Conservation (phyloP, 805 yeast genomes). For the Phaffomyces thermotolerans region DNA sequence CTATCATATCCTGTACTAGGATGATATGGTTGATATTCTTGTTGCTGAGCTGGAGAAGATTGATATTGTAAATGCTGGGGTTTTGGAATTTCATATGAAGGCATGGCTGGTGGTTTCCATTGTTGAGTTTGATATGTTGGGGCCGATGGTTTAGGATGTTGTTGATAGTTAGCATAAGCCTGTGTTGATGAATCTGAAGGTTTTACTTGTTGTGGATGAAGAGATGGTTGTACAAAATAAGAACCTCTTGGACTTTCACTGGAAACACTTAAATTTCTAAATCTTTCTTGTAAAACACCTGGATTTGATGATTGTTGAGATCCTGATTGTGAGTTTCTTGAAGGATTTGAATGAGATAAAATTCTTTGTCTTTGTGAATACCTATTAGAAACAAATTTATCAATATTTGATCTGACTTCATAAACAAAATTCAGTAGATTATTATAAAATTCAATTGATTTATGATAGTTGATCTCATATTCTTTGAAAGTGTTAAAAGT, state of each 20-base stretch:
- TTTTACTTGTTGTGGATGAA: background rate
- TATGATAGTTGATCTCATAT: conserved; percentile 49
- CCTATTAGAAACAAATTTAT: conserved; percentile 20
- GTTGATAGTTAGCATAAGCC: background rate
- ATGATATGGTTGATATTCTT: too few species aligned
- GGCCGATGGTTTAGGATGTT: background rate
- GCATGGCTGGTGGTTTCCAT: conserved; percentile 2
- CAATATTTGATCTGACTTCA: conserved; percentile 17
- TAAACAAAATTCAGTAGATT: conserved; percentile 28
- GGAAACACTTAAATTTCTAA: conserved; percentile 14
- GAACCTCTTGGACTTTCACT: conserved; percentile 17
- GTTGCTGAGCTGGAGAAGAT: conserved; percentile 12
- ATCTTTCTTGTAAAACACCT: conserved; percentile 15
- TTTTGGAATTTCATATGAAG: conserved; percentile 7
- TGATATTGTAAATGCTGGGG: conserved; percentile 3
- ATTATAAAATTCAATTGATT: conserved; percentile 59
- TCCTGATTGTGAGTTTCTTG: background rate
- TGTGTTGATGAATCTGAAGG: background rate
- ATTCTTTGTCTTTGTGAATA: conserved; percentile 19
- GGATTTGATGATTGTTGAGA: background rate
- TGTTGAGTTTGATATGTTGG: conserved; percentile 4
- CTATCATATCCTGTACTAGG: background rate
- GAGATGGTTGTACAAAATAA: conserved; percentile 1
- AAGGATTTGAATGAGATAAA: conserved; percentile 6
- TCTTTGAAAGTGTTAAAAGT: conserved; percentile 54